Percentiles rank a stretch among this genome's conserved stretches.
Conservation (phyloP, 257 asterid genomes). For the Penstemon eatonii region DNA sequence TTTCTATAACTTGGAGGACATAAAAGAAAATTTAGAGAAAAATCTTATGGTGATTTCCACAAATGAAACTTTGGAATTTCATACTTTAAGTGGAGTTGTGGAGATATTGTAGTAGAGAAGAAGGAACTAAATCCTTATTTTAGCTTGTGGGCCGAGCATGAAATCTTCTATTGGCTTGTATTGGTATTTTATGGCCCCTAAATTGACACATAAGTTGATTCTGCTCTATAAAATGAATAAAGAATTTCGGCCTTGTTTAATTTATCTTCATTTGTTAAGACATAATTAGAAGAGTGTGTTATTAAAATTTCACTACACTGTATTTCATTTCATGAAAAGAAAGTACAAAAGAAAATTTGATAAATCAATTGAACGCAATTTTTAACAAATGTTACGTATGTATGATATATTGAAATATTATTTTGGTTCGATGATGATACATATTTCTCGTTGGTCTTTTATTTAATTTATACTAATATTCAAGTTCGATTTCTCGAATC, state of each 20-base stretch:
- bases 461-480: too few species aligned
- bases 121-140: neutral
- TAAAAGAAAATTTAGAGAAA: neutral
- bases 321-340: too few species aligned
- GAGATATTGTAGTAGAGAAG: neutral
- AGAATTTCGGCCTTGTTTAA: neutral
- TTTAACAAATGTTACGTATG: too few species aligned
- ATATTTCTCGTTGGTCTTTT: too few species aligned
- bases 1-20: neutral
- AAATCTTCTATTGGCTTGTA: slow-evolving; percentile 7
- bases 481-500: too few species aligned
- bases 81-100: neutral
- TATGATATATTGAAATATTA: too few species aligned
- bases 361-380: too few species aligned
- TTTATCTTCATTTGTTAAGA: neutral
- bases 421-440: too few species aligned
- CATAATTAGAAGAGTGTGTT: neutral
- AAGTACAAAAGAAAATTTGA: too few species aligned
- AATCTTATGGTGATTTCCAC: neutral
- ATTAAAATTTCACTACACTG: too few species aligned
- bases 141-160: slow-evolving; percentile 11
- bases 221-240: slow-evolving; percentile 6
- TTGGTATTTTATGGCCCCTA: slow-evolving; percentile 18
- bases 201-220: slow-evolving; percentile 11
- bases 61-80: neutral